Base-by-base conservation (phyloP, 345 rosid species). In the Jatropha curcas region DNA sequence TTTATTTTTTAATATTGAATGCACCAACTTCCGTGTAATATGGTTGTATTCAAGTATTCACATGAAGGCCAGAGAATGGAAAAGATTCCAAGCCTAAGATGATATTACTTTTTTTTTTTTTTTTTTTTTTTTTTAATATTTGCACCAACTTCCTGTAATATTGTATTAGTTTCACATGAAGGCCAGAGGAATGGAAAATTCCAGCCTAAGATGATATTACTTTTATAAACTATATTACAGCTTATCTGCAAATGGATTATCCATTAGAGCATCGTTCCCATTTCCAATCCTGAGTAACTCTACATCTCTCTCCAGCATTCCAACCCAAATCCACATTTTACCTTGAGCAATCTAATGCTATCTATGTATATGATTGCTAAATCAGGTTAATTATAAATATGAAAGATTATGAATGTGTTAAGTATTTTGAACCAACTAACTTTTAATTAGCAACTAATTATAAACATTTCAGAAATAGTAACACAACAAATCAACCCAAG, bases 241-340 rank as follows among this genome's bases (percentile, higher is more conserved):
- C n/a, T n/a, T n/a, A n/a, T n/a, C n/a, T n/a, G n/a, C 24, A 16
- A 16, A 58, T 60, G 31, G 60, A 24, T 58, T 76, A 65, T 46
- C 45, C 24, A 53, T n/a, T 12, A 27, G 9, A 19, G 52, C 41
- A 60, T 24, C 52, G n/a, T 55, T 58, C 34, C 10, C 31, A 33
- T 55, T 58, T 25, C 10, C 31, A 33, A 30, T 52, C 50, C 34
- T 19, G 39, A 39, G 33, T 52, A 67, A 25, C 33, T 25, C 27
- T 16, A 10, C 43, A 31, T 65, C 5, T 24, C 3, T 20, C 34
- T 7, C 65, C 30, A 19, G 17, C n/a, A 16, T 27, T 59, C 62
- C 37, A 56, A 65, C 1, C 57, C 55, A 35, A 56, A 62, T 16
- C 33, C 13, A 43, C 24, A 25, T 11, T 59, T 16, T 8, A 27